phyloP scores from a whole-genome alignment of 225 moss, liverwort and hornwort genomes.

The Bryoerythrophyllum caledonicum region DNA sequence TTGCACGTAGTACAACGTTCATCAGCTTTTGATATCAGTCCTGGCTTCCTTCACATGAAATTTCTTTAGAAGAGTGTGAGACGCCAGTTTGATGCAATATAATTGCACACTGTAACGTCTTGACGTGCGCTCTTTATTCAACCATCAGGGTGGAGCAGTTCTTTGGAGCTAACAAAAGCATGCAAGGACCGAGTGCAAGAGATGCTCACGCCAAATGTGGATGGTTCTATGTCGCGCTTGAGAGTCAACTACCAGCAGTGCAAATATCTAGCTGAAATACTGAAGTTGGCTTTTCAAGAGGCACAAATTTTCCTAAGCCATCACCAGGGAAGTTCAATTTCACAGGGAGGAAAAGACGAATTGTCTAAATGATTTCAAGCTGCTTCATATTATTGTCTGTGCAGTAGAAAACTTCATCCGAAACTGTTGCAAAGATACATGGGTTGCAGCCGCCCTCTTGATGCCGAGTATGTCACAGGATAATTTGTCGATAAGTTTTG shows the following conservation, averaged over 20 bases:
- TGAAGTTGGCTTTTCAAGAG: not conserved
- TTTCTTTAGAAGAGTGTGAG: not conserved
- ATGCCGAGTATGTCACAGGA: not conserved
- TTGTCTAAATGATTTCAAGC: not conserved
- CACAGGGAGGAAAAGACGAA: not conserved
- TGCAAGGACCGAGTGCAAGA: not conserved
- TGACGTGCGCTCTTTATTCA: not conserved
- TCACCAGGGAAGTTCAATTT: too few species aligned
- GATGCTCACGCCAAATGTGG: not conserved
- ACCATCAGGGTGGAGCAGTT: not conserved
- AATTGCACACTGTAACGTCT: not conserved
- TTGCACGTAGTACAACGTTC: too few species aligned
- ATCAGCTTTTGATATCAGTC: not conserved
- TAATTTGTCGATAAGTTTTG: not conserved
- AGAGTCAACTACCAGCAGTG: not conserved
- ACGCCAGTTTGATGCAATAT: not conserved
- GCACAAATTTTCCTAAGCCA: not conserved
- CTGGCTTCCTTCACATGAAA: not conserved
- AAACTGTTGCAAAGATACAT: conserved; percentile 1
- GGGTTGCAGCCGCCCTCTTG: not conserved
- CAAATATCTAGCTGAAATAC: not conserved
- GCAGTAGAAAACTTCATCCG: not conserved
- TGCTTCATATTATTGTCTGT: not conserved
- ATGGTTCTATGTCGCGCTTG: not conserved
- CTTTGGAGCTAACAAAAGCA: not conserved